A percentile compares a stretch with the other conserved stretches of the same genome.
Evolutionary conservation across 805 yeast genomes (phyloP).

Genomic region (Suhomyces faveliae): DNA sequence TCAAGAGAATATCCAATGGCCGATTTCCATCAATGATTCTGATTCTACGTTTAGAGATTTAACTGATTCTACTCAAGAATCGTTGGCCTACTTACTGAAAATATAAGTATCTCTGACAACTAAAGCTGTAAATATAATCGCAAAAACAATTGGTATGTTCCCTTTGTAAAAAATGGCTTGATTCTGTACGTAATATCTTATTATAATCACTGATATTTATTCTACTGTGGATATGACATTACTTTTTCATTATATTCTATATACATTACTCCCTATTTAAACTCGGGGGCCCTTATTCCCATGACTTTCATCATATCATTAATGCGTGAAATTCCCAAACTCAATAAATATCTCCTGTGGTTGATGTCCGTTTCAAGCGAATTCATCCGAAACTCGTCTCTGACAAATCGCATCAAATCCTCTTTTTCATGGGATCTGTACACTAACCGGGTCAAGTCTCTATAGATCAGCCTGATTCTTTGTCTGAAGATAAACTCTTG

Average conservation of each 20-base stretch:
- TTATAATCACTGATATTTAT: too few species aligned
- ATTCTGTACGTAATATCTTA: too few species aligned
- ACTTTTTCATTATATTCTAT: background rate
- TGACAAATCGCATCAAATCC: conserved; percentile 31
- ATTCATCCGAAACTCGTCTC: conserved; percentile 35
- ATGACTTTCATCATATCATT: conserved; percentile 23
- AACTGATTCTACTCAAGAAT: background rate
- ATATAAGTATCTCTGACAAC: background rate
- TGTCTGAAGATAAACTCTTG: conserved; percentile 43
- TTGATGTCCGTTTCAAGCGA: conserved; percentile 26
- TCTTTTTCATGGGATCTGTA: conserved; percentile 36
- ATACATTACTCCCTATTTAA: background rate
- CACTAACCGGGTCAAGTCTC: conserved; percentile 31
- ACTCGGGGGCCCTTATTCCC: conserved; percentile 15
- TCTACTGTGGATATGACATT: too few species aligned
- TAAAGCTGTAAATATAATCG: too few species aligned
- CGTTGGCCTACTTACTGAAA: background rate
- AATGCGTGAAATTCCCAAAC: conserved; percentile 28
- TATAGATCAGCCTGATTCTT: conserved; percentile 32
- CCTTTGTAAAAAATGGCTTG: too few species aligned
- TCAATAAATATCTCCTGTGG: conserved; percentile 38
- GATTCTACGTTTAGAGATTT: background rate
- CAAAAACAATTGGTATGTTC: too few species aligned
- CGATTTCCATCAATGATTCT: background rate
- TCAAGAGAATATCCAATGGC: background rate